Evolutionary conservation across 2,329 filamentous ascomycete species (phyloP).

Genomic region (Xylaria sp.): DNA sequence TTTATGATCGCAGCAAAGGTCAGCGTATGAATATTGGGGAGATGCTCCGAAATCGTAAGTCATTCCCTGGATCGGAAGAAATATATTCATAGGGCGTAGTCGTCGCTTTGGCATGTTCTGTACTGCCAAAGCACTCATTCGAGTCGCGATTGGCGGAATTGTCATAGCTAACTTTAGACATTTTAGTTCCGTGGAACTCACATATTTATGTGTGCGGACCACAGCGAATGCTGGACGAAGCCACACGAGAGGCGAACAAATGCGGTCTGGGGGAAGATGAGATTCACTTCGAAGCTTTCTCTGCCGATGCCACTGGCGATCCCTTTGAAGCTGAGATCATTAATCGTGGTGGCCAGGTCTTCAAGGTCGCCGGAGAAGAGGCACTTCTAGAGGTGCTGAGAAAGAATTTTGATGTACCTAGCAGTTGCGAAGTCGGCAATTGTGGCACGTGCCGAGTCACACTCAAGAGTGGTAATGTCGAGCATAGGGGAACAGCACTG

Average conservation of each 20-base stretch:
- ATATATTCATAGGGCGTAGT: too few species aligned
- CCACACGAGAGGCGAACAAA: conserved; percentile 47
- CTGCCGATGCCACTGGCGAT: conserved; percentile 59
- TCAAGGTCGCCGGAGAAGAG: conserved; percentile 56
- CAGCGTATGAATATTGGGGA: conserved; percentile 57
- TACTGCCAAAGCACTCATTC: background rate
- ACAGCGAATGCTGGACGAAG: conserved; percentile 59
- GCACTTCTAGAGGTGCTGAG: conserved; percentile 56
- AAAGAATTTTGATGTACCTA: conserved; percentile 50
- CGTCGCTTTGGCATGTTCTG: background rate
- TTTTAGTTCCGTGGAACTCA: conserved; percentile 55
- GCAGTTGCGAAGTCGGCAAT: conserved; percentile 60
- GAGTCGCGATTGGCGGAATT: background rate
- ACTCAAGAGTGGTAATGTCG: conserved; percentile 50
- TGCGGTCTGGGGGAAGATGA: conserved; percentile 54
- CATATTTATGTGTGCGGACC: conserved; percentile 69
- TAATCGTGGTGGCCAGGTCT: conserved; percentile 45
- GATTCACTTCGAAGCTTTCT: conserved; percentile 67
- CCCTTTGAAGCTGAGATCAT: conserved; percentile 63
- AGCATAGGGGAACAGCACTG: conserved; percentile 57
- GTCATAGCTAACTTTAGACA: background rate
- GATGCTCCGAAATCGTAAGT: conserved; percentile 48
- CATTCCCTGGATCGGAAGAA: too few species aligned
- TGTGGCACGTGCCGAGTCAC: conserved; percentile 58
- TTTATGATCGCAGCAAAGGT: conserved; percentile 60